Evolutionary conservation across 257 asterid species (phyloP), one percentile per base, ranked within the genome.

Genomic region (Anisodus acutangulus): DNA sequence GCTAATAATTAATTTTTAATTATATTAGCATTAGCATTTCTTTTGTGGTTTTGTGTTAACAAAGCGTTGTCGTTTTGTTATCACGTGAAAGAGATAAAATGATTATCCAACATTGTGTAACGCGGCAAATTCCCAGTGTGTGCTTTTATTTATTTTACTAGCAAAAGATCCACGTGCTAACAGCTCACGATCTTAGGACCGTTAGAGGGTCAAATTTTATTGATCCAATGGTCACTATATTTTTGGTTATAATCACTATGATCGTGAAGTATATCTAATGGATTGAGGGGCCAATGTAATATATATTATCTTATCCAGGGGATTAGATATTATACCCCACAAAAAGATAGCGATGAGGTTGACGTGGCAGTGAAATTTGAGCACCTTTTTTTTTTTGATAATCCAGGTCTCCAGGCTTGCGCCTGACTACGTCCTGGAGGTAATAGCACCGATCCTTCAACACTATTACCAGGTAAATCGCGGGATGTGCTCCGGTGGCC

Each of bases 91-190:
- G 26, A 17, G 64, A 59, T 59, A 59, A 17, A 17, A 59, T 59
- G 64, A 59, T 16, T 59, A 59, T 59, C 64, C 64, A 17, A 8
- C 22, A 59, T 5, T n/a, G 22, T 74, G 62, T 74, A 74, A 74
- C 81, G 81, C 81, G 62, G 81, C 81, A 74, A 74, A 49, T 49
- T 12, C 22, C 43, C 80, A 49, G 49, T 74, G 81, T 22, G n/a
- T 19, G 43, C 39, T 22, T 12, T 76, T 22, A 22, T 76, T 74
- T 74, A 47, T 37, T 35, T 5, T 31, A 31, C 35, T 31, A 22
- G 9, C 43, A 74, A 51, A 22, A n/a, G 58, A 2, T 45, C 16
- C 58, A 71, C 80, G 80, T 45, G 79, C 35, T 69, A 69, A 41
- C 54, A 15, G 9, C 17, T 72, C 58, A 47, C 0, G 10, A 19